phyloP scores from a whole-genome alignment of 805 yeast genomes.

The Candida tallmaniae region DNA sequence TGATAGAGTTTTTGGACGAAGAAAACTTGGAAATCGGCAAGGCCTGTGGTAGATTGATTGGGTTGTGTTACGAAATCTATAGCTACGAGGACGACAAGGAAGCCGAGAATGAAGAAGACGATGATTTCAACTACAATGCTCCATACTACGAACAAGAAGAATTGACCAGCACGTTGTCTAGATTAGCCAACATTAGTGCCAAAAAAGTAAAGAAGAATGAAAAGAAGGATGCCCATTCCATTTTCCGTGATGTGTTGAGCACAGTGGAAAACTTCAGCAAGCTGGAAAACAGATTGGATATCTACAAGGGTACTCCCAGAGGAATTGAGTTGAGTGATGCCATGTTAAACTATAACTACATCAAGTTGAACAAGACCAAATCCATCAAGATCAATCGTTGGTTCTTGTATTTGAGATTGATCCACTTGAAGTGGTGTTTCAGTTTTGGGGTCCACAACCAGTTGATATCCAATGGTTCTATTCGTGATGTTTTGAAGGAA shows the following conservation, averaged over 20 bases:
- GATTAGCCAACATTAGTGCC: conserved; percentile 47
- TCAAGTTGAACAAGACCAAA: conserved; percentile 43
- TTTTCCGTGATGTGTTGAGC: conserved; percentile 53
- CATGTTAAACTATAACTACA: conserved; percentile 31
- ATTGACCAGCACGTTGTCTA: conserved; percentile 34
- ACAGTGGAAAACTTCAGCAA: conserved; percentile 42
- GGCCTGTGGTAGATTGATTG: conserved; percentile 54
- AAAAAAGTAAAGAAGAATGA: conserved; percentile 60
- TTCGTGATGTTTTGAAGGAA: conserved; percentile 34
- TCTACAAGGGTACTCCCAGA: conserved; percentile 29
- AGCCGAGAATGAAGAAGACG: conserved; percentile 35
- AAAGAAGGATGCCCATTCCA: conserved; percentile 53
- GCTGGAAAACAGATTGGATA: conserved; percentile 28
- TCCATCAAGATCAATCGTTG: conserved; percentile 46
- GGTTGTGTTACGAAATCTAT: conserved; percentile 51
- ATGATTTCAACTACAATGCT: conserved; percentile 39
- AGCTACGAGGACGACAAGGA: conserved; percentile 36
- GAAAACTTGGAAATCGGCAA: conserved; percentile 44
- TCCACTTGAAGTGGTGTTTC: conserved; percentile 48
- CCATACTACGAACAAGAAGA: conserved; percentile 55
- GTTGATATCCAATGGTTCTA: conserved; percentile 32
- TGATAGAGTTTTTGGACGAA: conserved; percentile 40
- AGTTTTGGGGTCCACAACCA: conserved; percentile 50
- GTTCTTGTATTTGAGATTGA: conserved; percentile 45
- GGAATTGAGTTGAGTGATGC: conserved; percentile 30